Evolutionary conservation across 129 eudicot species (phyloP).

Genomic region (Gnaphalium uliginosum): DNA sequence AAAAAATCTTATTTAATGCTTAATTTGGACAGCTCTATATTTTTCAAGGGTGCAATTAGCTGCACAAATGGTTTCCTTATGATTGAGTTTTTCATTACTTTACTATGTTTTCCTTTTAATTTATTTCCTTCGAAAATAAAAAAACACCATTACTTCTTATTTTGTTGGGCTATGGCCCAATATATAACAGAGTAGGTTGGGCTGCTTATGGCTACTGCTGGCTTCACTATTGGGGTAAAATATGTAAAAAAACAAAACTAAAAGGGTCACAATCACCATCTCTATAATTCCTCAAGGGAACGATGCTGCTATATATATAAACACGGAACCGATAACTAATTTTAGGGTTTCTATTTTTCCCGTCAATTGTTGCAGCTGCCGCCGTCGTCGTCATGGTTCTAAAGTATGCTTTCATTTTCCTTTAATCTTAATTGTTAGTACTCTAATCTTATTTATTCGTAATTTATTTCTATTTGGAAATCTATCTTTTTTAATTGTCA

Average conservation of each 20-base stretch:
- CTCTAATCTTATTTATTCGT: background rate
- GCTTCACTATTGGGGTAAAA: background rate
- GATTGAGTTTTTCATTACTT: no score
- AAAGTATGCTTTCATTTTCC: conserved; percentile 36
- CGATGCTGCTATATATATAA: background rate
- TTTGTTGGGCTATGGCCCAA: background rate
- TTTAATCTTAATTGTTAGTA: background rate
- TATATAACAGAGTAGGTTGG: background rate
- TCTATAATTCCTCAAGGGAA: background rate
- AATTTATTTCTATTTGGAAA: background rate
- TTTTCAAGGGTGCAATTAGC: no score
- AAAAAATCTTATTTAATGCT: no score
- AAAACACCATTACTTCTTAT: no score
- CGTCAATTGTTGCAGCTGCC: background rate
- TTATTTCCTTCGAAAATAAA: no score
- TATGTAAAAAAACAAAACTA: background rate
- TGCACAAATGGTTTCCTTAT: no score
- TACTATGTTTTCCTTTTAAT: no score
- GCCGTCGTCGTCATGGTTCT: conserved; percentile 54
- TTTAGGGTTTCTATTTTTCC: background rate
- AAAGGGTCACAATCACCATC: background rate
- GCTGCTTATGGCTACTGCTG: background rate
- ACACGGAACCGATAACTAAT: background rate
- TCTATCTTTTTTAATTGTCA: background rate
- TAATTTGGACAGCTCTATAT: no score